These are phyloP conservation scores for Aristolochia fimbriata DNA, from an alignment of 164 flowering plant genomes.

Conservation along the genomic window DNA sequence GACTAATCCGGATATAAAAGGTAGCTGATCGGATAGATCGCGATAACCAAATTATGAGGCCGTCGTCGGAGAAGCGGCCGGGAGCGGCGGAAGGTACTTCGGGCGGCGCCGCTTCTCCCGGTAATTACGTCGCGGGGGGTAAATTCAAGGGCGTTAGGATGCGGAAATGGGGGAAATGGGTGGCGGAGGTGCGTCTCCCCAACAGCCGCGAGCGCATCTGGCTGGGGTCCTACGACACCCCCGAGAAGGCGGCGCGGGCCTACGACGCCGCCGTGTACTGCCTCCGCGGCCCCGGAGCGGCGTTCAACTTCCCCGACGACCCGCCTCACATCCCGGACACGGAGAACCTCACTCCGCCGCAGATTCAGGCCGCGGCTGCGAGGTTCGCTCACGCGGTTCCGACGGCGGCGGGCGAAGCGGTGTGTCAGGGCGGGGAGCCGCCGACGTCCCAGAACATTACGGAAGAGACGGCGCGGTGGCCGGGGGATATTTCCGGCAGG, in stretches of 20 bases:
- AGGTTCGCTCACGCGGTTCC: slow-evolving; percentile 37
- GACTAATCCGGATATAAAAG: no score
- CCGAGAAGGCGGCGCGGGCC: slow-evolving; percentile 87
- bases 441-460: background rate
- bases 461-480: background rate
- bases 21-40: no score
- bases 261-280: slow-evolving; percentile 86
- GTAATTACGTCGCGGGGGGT: background rate
- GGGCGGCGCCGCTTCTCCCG: background rate
- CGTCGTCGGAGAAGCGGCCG: background rate
- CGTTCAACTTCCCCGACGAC: slow-evolving; percentile 69
- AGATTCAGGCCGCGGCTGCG: slow-evolving; percentile 57
- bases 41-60: no score
- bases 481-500: slow-evolving; percentile 10
- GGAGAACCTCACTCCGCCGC: slow-evolving; percentile 26
- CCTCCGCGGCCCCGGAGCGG: slow-evolving; percentile 56
- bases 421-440: no score
- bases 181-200: slow-evolving; percentile 78
- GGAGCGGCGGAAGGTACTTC: background rate
- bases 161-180: slow-evolving; percentile 92
- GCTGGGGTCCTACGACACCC: slow-evolving; percentile 74
- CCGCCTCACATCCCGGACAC: slow-evolving; percentile 55
- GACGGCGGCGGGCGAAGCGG: background rate
- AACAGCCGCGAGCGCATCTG: slow-evolving; percentile 78
- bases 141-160: slow-evolving; percentile 63